phyloP scores from a whole-genome alignment of 768 basidiomycete species.

The Phlebiopsis flavidoalba region DNA sequence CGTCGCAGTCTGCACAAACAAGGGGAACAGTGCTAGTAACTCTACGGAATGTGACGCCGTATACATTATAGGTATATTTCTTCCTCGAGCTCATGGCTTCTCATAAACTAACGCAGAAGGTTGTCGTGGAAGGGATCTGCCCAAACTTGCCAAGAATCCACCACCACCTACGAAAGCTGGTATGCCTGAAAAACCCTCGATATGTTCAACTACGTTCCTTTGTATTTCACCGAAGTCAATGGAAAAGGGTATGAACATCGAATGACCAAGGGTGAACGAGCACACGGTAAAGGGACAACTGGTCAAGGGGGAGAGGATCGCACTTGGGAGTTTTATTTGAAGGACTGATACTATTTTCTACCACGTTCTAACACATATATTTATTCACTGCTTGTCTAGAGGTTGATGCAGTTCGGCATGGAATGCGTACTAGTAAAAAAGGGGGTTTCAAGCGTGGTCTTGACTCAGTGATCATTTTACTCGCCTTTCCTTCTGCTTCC shows the following conservation, averaged over 20 bases:
- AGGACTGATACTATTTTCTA: constrained; percentile 3
- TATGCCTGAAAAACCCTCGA: constrained; percentile 46
- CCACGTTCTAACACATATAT: background rate
- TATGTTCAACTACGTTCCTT: constrained; percentile 79
- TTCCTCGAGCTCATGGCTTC: background rate
- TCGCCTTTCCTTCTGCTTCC: too few species aligned
- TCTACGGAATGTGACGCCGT: constrained; percentile 79
- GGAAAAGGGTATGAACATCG: constrained; percentile 89
- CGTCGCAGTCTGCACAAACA: constrained; percentile 17
- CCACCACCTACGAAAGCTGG: constrained; percentile 44
- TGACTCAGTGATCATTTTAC: too few species aligned
- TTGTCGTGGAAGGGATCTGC: constrained; percentile 54
- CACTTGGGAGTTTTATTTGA: constrained; percentile 83
- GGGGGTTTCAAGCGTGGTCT: too few species aligned
- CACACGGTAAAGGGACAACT: constrained; percentile 56
- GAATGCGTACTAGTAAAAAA: too few species aligned
- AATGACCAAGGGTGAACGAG: constrained; percentile 89
- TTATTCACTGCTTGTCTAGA: too few species aligned
- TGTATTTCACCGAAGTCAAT: constrained; percentile 59
- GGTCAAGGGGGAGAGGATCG: constrained; percentile 75
- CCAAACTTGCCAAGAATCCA: constrained; percentile 72
- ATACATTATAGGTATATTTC: constrained; percentile 75
- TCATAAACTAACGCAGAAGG: background rate
- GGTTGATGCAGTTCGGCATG: too few species aligned
- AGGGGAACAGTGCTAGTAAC: constrained; percentile 84